Evolutionary conservation across 345 rosid species (phyloP), one percentile per base, ranked within the genome.

Genomic region (Heritiera fomes): DNA sequence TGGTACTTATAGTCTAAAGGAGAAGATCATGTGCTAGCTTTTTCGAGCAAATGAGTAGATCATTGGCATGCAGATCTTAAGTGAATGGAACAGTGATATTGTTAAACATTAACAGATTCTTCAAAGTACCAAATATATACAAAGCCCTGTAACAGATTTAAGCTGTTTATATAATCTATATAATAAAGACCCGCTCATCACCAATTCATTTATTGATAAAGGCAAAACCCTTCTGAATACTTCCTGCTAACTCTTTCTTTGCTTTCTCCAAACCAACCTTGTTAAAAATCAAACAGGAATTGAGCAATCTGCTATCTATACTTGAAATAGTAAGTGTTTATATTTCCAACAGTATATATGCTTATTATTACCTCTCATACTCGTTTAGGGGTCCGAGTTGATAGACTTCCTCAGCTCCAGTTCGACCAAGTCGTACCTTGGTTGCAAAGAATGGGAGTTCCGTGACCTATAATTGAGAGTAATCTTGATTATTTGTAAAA

Each of bases 361-460:
- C 65, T 73, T 73, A 9, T 63, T 77, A 87, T 53, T 80, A 91
- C 90, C 92, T 92, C 77, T 90, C 95, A 47, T 88, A 91, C 75
- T 87, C 91, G 65, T 88, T 92, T 49, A 92, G 87, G 14, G 97
- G 93, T 12, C 92, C 93, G 23, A 92, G 89, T 58, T 89, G 92
- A 76, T 80, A 86, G 73, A 92, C 84, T 84, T 91, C 93, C 59
- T 92, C 92, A 47, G 81, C 92, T 77, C 95, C 92, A 38, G 75
- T 63, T 66, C 95, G 95, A 8, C 93, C 93, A 59, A 92, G 90
- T 32, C 90, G 85, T 75, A 92, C 92, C 84, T 88, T 91, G 68
- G 91, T 70, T 83, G 95, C 93, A 41, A 92, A 92, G 90, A 88
- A 92, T 40, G 90, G 93, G 69, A 91, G 91, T 49, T 91, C 92